Evolutionary conservation across 2,329 filamentous ascomycete species (phyloP).

Genomic region (Fusarium acutatum): DNA sequence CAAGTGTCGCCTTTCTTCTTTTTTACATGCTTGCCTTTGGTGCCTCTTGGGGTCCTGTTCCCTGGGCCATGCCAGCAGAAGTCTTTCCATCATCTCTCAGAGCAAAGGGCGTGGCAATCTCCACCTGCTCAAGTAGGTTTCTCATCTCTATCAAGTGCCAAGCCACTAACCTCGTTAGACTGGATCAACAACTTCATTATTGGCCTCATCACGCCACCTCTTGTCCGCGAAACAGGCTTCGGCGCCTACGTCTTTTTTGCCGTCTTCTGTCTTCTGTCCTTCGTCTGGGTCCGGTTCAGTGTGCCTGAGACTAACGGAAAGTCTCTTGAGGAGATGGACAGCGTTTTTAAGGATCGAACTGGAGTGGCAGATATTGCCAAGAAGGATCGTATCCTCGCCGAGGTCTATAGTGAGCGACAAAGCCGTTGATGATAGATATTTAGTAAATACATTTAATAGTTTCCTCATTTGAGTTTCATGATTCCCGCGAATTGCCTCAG

Average conservation of each 20-base stretch:
- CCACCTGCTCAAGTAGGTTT: conserved; percentile 58
- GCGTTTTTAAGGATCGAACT: conserved; percentile 42
- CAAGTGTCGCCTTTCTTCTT: conserved; percentile 46
- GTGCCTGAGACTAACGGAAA: conserved; percentile 66
- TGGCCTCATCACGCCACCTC: conserved; percentile 45
- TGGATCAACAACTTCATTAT: conserved; percentile 73
- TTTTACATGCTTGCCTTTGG: conserved; percentile 69
- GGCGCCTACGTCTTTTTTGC: conserved; percentile 69
- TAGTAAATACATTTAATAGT: fast-evolving
- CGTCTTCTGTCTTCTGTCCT: conserved; percentile 65
- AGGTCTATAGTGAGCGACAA: neutral
- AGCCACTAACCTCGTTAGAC: conserved; percentile 39
- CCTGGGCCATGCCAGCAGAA: conserved; percentile 60
- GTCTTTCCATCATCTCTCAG: conserved; percentile 69
- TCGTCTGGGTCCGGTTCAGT: conserved; percentile 59
- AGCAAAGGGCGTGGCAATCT: conserved; percentile 70
- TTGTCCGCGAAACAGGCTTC: conserved; percentile 59
- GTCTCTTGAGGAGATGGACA: conserved; percentile 64
- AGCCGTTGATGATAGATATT: neutral
- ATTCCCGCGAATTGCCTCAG: no score
- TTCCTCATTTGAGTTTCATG: neutral
- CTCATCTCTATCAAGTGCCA: fast-evolving
- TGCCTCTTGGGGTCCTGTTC: conserved; percentile 63
- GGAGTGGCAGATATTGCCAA: conserved; percentile 30
- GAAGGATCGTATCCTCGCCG: neutral